Evolutionary conservation across 2,329 filamentous ascomycete species (phyloP), one percentile per base, ranked within the genome.

Genomic region (Pseudopithomyces maydicus): DNA sequence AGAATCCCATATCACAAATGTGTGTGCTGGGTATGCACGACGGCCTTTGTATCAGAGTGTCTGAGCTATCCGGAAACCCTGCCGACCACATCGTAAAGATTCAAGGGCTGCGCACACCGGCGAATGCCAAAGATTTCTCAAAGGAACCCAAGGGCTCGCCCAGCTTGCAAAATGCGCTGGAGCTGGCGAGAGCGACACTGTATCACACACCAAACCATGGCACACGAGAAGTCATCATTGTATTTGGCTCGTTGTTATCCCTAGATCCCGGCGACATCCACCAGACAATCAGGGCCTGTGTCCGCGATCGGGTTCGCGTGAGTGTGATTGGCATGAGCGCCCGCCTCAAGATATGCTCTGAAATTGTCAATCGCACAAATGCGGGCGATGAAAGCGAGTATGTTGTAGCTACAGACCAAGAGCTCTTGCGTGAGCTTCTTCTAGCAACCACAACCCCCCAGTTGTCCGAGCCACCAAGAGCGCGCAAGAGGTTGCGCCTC

Each of bases 1-100:
- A 99, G 77, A 99, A 99, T 70, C 95, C 95, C 11, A 98, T 99
- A 64, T 96, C 92, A 10, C 95, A 99, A 78, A 85, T 99, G 55
- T 93, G 90, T 22, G 89, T 99, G 29, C 82, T 99, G 38, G 94
- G 91, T 49, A 97, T 98, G 90, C 87, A 91, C 59, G 95, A 98
- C 74, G 95, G 95, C 15, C 82, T 98, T 15, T 93, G 93, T 2
- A 82, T 96, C 22, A 83, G 91, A 38, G 85, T 99, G 61, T 95
- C 90, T 71, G 91, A 97, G 71, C 88, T 98, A 81, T 90, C 90
- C 54, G 95, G 95, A 10, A 97, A 97, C 71, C 92, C 94, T 2
- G 88, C 88, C 8, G 91, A 96, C 58, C 95, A 98, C 74, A 85
- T 97, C 55, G 86, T 89, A 62, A 88, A 88, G 51, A 83, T 99